Evolutionary conservation across 1,284 basidiomycete species (phyloP).

Genomic region (Ustilago tritici): DNA sequence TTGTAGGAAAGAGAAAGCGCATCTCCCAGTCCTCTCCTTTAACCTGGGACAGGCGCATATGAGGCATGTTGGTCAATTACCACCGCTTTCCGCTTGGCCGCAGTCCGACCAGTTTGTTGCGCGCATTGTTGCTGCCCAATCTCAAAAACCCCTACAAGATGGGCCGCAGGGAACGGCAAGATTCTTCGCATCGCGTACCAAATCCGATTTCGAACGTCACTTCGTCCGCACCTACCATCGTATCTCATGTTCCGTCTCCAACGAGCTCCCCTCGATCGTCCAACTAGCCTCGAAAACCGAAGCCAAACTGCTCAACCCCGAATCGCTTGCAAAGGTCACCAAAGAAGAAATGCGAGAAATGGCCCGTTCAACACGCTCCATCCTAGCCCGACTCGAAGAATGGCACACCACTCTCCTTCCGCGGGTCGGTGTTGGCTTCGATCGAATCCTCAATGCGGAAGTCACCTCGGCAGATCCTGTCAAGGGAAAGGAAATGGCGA

Average conservation of each 20-base stretch:
- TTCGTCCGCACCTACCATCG: slow-evolving; percentile 14
- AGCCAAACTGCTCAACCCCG: slow-evolving; percentile 19
- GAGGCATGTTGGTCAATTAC: slow-evolving; percentile 15
- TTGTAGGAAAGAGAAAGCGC: slow-evolving; percentile 13
- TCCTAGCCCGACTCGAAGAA: slow-evolving; percentile 25
- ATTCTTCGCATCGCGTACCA: slow-evolving; percentile 16
- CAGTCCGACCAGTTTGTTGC: slow-evolving; percentile 9
- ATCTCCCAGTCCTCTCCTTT: slow-evolving; percentile 13
- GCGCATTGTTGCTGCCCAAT: slow-evolving; percentile 8
- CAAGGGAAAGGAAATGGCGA: slow-evolving; percentile 20
- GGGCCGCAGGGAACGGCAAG: background rate
- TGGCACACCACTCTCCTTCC: slow-evolving; percentile 26
- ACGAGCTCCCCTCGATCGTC: slow-evolving; percentile 24
- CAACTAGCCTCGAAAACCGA: slow-evolving; percentile 24
- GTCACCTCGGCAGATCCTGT: slow-evolving; percentile 9
- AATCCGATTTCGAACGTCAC: slow-evolving; percentile 16
- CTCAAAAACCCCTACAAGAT: background rate
- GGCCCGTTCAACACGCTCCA: slow-evolving; percentile 27
- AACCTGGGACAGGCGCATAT: slow-evolving; percentile 23
- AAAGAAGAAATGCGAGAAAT: slow-evolving; percentile 39
- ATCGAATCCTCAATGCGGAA: slow-evolving; percentile 15
- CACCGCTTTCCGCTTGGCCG: slow-evolving; percentile 25
- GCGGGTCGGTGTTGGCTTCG: slow-evolving; percentile 13
- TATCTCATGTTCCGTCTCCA: slow-evolving; percentile 3
- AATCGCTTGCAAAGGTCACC: slow-evolving; percentile 20